Conservation (phyloP, 352 stramenopile genomes). For the Pythium grandisporangium region DNA sequence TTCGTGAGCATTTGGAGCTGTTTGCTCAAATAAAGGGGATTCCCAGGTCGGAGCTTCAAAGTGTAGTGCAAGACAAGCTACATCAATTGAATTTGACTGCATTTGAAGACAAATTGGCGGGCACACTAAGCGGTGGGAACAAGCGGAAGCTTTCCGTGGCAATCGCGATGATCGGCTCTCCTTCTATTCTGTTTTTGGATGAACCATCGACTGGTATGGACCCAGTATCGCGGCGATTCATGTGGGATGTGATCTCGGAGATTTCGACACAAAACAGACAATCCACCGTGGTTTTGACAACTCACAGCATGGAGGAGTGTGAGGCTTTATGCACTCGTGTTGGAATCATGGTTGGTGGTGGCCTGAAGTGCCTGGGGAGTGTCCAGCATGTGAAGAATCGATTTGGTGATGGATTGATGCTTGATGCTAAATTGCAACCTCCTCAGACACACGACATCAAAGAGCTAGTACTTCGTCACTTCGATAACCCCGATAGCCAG, state of each 20-base stretch:
- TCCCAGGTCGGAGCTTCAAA: constrained; percentile 16
- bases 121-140: constrained; percentile 81
- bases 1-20: constrained; percentile 72
- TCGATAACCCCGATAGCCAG: constrained; percentile 15
- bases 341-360: constrained; percentile 80
- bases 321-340: constrained; percentile 68
- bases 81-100: constrained; percentile 53
- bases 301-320: constrained; percentile 93
- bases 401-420: constrained; percentile 88
- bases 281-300: constrained; percentile 83
- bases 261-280: constrained; percentile 43
- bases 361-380: constrained; percentile 48
- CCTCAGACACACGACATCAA: constrained; percentile 17
- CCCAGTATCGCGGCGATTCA: constrained; percentile 84
- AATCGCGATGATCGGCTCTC: constrained; percentile 90
- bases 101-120: constrained; percentile 69
- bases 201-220: constrained; percentile 90
- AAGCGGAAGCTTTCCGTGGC: constrained; percentile 92
- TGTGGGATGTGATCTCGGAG: constrained; percentile 86
- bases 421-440: constrained; percentile 44
- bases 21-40: constrained; percentile 82
- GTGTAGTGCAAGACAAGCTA: constrained; percentile 59
- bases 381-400: constrained; percentile 89
- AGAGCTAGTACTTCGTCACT: constrained; percentile 10
- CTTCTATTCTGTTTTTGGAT: constrained; percentile 85